Evolutionary conservation across 1,284 basidiomycete genomes (phyloP).

Genomic region (Hymenochaete sp.): DNA sequence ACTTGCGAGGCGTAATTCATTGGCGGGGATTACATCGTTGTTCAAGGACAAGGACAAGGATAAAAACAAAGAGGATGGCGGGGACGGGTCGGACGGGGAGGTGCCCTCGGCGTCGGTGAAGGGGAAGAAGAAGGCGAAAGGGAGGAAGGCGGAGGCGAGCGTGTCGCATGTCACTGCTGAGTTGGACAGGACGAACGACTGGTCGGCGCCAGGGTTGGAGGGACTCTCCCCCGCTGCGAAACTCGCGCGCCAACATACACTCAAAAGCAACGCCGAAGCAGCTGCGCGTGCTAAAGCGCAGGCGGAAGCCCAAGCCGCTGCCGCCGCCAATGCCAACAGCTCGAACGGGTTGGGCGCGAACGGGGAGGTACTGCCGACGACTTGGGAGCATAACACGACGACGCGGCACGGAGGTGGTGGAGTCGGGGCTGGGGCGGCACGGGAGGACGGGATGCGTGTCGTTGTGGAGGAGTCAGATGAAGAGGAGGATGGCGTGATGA

Average conservation of each 20-base stretch:
- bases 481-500: slow-evolving; percentile 31
- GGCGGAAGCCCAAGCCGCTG: slow-evolving; percentile 37
- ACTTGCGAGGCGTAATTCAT: slow-evolving; percentile 81
- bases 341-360: slow-evolving; percentile 24
- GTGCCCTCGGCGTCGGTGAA: slow-evolving; percentile 31
- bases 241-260: slow-evolving; percentile 82
- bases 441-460: slow-evolving; percentile 59
- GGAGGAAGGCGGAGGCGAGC: slow-evolving; percentile 59
- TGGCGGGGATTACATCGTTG: slow-evolving; percentile 88
- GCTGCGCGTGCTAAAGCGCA: slow-evolving; percentile 61
- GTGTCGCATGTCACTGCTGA: slow-evolving; percentile 84
- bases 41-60: slow-evolving; percentile 87
- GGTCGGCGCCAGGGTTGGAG: slow-evolving; percentile 45
- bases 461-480: slow-evolving; percentile 52
- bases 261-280: slow-evolving; percentile 77
- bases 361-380: slow-evolving; percentile 41
- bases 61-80: slow-evolving; percentile 40
- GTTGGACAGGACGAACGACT: slow-evolving; percentile 55
- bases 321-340: slow-evolving; percentile 28
- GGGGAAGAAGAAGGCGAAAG: slow-evolving; percentile 43
- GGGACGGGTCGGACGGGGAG: slow-evolving; percentile 32
- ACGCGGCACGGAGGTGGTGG: slow-evolving; percentile 38
- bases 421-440: slow-evolving; percentile 1
- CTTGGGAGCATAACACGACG: slow-evolving; percentile 78
- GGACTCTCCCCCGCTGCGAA: slow-evolving; percentile 91